Evolutionary conservation across 768 basidiomycete species (phyloP).

Genomic region (Kwoniella mangroviensis): DNA sequence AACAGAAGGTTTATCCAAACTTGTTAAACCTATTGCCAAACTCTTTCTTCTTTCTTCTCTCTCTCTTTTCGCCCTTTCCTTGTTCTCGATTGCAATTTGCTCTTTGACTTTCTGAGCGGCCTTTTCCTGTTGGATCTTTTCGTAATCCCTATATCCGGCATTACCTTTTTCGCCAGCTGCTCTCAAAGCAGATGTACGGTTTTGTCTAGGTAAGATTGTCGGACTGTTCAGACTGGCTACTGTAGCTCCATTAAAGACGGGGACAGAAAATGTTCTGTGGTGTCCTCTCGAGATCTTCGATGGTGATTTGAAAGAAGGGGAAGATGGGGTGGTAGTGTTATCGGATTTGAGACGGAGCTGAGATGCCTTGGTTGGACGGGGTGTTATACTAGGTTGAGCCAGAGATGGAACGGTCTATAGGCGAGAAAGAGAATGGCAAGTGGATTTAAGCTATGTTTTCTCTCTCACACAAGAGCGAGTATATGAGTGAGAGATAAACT

Average conservation of each 20-base stretch:
- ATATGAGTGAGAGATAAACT: conserved; percentile 6
- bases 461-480: not conserved
- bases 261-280: not conserved
- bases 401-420: conserved; percentile 37
- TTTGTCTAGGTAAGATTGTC: conserved; percentile 4
- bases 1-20: conserved; percentile 30
- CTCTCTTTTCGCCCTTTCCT: conserved; percentile 21
- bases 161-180: conserved; percentile 17
- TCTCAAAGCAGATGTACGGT: conserved; percentile 11
- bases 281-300: not conserved
- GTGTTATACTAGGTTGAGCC: conserved; percentile 30
- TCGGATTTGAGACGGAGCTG: conserved; percentile 31
- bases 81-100: conserved; percentile 18
- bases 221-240: not conserved
- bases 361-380: conserved; percentile 33
- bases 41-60: conserved; percentile 25
- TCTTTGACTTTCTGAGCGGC: conserved; percentile 1
- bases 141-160: conserved; percentile 6
- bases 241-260: not conserved
- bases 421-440: too few species aligned
- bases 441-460: too few species aligned
- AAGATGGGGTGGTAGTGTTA: not conserved
- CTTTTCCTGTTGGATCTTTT: not conserved
- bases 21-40: conserved; percentile 28
- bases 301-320: not conserved